phyloP scores from a whole-genome alignment of 2,329 filamentous ascomycete species.

The Colletotrichum sp. region DNA sequence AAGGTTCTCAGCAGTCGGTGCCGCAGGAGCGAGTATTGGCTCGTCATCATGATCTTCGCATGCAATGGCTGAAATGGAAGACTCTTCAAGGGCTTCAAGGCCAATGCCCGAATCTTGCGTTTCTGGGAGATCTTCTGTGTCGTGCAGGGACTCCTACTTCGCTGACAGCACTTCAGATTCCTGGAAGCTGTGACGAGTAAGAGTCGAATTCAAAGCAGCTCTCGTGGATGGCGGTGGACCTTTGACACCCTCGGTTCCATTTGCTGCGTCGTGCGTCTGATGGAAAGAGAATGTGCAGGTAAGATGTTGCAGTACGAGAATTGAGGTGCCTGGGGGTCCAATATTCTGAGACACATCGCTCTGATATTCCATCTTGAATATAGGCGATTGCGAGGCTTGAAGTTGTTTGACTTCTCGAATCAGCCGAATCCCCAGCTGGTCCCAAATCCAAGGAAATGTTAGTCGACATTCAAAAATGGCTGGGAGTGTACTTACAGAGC shows the following conservation, averaged over 20 bases:
- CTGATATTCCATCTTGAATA: constrained; percentile 42
- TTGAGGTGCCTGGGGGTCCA: constrained; percentile 28
- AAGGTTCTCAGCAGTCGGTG: background rate
- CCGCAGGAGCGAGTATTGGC: background rate
- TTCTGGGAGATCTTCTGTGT: background rate
- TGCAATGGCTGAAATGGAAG: background rate
- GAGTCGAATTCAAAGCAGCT: background rate
- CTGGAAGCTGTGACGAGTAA: background rate
- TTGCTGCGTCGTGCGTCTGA: background rate
- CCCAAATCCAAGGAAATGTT: background rate
- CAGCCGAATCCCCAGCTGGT: constrained; percentile 2
- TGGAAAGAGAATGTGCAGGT: constrained; percentile 10
- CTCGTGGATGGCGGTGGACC: background rate
- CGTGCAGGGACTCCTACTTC: background rate
- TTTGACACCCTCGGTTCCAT: background rate
- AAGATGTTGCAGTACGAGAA: constrained; percentile 27
- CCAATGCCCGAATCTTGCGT: constrained; percentile 7
- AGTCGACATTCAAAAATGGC: background rate
- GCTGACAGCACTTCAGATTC: background rate
- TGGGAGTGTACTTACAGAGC: background rate
- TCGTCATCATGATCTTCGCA: background rate
- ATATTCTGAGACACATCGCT: constrained; percentile 34
- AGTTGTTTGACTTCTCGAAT: background rate
- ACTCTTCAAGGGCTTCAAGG: background rate
- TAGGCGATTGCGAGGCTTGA: constrained; percentile 3